These are phyloP conservation scores for Fusarium clavum DNA, from an alignment of 2,329 filamentous ascomycete species.

Conservation along the genomic window DNA sequence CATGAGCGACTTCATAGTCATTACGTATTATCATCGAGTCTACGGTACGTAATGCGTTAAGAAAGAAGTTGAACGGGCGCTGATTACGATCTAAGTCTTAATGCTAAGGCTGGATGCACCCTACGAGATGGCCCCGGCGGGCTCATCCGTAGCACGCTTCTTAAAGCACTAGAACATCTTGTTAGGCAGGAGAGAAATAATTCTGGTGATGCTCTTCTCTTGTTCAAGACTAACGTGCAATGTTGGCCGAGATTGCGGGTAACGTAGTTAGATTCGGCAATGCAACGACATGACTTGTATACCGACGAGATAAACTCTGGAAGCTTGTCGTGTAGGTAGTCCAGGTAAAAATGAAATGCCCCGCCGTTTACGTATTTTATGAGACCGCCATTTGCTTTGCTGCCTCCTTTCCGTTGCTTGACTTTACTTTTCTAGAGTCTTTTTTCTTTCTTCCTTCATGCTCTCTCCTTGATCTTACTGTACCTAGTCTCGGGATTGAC, in stretches of 20 bases:
- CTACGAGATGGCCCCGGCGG: neutral
- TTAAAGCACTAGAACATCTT: neutral
- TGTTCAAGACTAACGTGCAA: neutral
- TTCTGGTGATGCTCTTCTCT: neutral
- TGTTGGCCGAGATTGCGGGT: constrained; percentile 17
- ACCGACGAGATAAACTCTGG: neutral
- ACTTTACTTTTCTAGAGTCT: constrained; percentile 4
- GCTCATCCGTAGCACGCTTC: neutral
- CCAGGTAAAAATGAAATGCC: neutral
- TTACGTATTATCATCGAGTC: neutral
- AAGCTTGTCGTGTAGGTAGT: constrained; percentile 5
- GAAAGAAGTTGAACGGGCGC: neutral
- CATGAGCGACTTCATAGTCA: neutral
- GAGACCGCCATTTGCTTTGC: neutral
- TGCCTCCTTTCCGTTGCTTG: too few species aligned
- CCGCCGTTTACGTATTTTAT: neutral
- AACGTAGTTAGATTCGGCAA: constrained; percentile 1
- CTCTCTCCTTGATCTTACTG: constrained; percentile 4
- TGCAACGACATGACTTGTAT: constrained; percentile 13
- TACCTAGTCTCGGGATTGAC: constrained; percentile 23
- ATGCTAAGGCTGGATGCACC: neutral
- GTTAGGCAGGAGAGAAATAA: neutral
- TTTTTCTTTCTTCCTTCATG: neutral
- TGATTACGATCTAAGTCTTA: neutral
- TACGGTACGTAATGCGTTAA: neutral